Conservation (phyloP, 129 eudicot species). For the Centrapalus pauciflorus region DNA sequence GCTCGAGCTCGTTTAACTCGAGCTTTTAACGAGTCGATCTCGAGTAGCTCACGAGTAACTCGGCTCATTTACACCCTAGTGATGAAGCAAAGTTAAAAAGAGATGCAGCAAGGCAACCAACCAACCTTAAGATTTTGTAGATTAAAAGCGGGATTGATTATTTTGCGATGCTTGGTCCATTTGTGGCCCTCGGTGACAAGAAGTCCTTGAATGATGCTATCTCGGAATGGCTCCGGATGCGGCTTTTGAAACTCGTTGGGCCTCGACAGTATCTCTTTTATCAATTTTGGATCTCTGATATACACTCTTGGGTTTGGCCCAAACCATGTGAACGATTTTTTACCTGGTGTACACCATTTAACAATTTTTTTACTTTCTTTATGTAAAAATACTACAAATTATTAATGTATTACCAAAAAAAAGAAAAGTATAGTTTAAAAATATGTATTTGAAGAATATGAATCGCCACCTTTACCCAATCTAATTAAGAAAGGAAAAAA, state of each 20-base stretch:
- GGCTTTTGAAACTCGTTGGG: conserved; percentile 49
- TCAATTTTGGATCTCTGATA: conserved; percentile 45
- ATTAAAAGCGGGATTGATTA: conserved; percentile 52
- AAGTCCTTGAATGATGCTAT: conserved; percentile 39
- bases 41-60: no score
- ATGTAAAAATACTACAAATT: background rate
- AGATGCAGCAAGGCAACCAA: no score
- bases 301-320: conserved; percentile 56
- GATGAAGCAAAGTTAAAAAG: no score
- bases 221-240: conserved; percentile 36
- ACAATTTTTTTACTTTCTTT: background rate
- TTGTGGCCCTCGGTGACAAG: conserved; percentile 36
- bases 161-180: conserved; percentile 56
- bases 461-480: no score
- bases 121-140: conserved; percentile 41
- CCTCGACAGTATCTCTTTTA: conserved; percentile 54
- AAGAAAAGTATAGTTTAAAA: no score
- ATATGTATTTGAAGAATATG: no score
- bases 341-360: conserved; percentile 32
- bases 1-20: no score
- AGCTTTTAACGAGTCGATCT: no score
- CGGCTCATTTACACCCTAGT: no score
- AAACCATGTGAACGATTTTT: conserved; percentile 41
- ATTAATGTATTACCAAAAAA: no score
- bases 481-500: no score